A percentile compares a stretch with the other conserved stretches of the same genome.
phyloP scores from a whole-genome alignment of 768 basidiomycete species.

The Boletus speciosus region DNA sequence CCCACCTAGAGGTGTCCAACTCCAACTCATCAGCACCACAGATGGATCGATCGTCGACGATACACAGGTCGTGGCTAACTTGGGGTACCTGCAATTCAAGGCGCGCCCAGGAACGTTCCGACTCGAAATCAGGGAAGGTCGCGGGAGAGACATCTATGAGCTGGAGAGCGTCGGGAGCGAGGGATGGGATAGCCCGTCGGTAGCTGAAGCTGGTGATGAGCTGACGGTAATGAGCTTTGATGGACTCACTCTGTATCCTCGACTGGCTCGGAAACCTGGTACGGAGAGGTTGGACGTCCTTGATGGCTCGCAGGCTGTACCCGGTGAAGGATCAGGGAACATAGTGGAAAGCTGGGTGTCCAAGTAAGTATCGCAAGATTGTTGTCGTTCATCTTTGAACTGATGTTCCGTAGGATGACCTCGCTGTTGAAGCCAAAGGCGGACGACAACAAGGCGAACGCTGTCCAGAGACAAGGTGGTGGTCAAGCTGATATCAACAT shows the following conservation, averaged over 20 bases:
- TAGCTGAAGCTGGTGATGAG: slow-evolving; percentile 65
- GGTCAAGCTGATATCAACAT: slow-evolving; percentile 93
- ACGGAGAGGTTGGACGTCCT: slow-evolving; percentile 85
- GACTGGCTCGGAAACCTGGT: slow-evolving; percentile 63
- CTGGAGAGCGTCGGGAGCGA: slow-evolving; percentile 86
- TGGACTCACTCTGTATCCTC: slow-evolving; percentile 85
- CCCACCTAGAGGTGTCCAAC: slow-evolving; percentile 87
- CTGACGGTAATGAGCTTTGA: slow-evolving; percentile 87
- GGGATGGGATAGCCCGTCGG: slow-evolving; percentile 79
- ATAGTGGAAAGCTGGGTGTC: slow-evolving; percentile 48
- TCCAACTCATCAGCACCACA: slow-evolving; percentile 63
- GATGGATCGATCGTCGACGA: slow-evolving; percentile 58
- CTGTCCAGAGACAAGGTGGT: slow-evolving; percentile 24
- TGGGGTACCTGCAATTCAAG: slow-evolving; percentile 96
- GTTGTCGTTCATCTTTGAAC: background rate
- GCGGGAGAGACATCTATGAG: slow-evolving; percentile 74
- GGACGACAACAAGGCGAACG: slow-evolving; percentile 18
- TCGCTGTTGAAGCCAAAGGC: slow-evolving; percentile 40
- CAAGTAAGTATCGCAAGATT: slow-evolving; percentile 38
- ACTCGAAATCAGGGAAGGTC: slow-evolving; percentile 78
- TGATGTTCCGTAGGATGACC: slow-evolving; percentile 35
- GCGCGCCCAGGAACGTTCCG: slow-evolving; percentile 85
- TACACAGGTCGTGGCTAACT: slow-evolving; percentile 89
- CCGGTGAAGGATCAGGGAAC: slow-evolving; percentile 33
- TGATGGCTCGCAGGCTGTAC: slow-evolving; percentile 37